Evolutionary conservation across 768 basidiomycete genomes (phyloP).

Genomic region (Lyophyllum decastes): DNA sequence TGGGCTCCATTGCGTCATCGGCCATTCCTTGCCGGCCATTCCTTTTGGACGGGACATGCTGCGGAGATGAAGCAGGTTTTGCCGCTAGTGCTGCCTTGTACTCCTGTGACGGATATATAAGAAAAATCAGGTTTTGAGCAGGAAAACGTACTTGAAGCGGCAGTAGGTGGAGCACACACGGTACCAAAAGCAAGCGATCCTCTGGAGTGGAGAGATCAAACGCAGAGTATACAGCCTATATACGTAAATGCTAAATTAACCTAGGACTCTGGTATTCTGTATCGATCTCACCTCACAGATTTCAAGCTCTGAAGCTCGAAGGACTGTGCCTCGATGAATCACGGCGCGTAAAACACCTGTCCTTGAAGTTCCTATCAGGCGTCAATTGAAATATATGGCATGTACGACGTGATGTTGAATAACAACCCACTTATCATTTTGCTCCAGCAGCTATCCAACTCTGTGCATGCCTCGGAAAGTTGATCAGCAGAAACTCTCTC

Average conservation of each 20-base stretch:
- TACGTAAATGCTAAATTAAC: conserved; percentile 8
- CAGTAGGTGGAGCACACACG: conserved; percentile 63
- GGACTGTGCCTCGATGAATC: conserved; percentile 62
- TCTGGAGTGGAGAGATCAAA: conserved; percentile 55
- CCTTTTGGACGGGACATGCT: conserved; percentile 1
- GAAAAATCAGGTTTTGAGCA: neutral
- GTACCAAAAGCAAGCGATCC: conserved; percentile 57
- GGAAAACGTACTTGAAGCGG: conserved; percentile 42
- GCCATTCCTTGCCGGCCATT: conserved; percentile 16
- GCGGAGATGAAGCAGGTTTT: neutral
- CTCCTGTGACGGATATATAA: conserved; percentile 17
- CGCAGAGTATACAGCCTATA: conserved; percentile 59
- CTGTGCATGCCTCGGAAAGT: conserved; percentile 55
- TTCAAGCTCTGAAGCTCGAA: conserved; percentile 47
- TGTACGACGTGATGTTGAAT: neutral
- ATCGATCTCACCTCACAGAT: conserved; percentile 55
- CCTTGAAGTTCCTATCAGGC: conserved; percentile 58
- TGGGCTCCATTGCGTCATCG: conserved; percentile 56
- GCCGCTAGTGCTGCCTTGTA: conserved; percentile 13
- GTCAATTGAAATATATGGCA: neutral
- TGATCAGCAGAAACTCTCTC: conserved; percentile 59
- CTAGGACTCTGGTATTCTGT: neutral
- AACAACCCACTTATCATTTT: conserved; percentile 69
- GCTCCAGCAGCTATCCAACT: conserved; percentile 57
- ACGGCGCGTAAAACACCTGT: conserved; percentile 78